These are phyloP conservation scores for Lactarius hengduanensis DNA, from an alignment of 768 basidiomycete species.

Conservation along the genomic window DNA sequence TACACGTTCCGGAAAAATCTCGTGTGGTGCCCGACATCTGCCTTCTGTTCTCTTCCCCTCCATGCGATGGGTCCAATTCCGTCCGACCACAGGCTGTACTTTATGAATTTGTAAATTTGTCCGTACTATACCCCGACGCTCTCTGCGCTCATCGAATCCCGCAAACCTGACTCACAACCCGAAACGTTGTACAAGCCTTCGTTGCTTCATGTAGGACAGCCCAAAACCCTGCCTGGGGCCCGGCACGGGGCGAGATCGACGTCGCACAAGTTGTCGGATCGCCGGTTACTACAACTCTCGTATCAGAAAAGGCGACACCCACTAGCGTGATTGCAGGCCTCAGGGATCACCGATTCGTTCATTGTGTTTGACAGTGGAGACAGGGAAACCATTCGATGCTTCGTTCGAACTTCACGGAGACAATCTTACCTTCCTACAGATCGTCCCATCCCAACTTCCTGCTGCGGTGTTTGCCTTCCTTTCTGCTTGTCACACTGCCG, in stretches of 20 bases:
- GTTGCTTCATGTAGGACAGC: background rate
- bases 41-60: no score
- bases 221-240: background rate
- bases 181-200: background rate
- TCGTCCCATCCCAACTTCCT: background rate
- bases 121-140: background rate
- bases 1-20: no score
- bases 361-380: constrained; percentile 4
- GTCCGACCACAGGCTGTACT: no score
- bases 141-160: background rate
- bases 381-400: constrained; percentile 5
- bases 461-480: background rate
- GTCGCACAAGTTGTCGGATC: background rate
- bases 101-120: background rate
- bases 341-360: background rate
- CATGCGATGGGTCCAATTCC: no score
- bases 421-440: background rate
- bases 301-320: background rate
- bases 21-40: no score
- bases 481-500: background rate
- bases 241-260: background rate
- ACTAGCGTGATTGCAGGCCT: background rate
- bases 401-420: background rate
- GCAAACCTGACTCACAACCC: background rate
- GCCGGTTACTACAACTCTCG: background rate